Base-by-base conservation (phyloP, 805 yeast species). In the Wickerhamiella brachini region DNA sequence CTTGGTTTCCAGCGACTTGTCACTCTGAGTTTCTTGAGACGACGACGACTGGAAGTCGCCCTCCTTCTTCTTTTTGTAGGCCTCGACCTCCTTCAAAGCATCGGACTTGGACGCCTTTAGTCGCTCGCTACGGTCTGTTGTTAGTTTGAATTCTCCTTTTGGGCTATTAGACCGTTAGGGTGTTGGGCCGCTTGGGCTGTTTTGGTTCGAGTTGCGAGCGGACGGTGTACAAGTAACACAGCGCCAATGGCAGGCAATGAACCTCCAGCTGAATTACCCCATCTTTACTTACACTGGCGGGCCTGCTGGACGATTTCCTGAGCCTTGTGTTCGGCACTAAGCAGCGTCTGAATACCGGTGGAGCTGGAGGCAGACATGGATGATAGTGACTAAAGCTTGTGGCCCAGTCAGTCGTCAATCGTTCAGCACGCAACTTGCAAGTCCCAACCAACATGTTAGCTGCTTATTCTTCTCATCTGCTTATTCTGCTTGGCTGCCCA, bases 281-380 rank as follows among this genome's bases (percentile, higher is more conserved):
- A 29, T 29, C 5, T 37, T 37, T 64, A 77, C 78, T 65, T 75
- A 75, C 82, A 87, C 61, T 81, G 77, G 75, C 97, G 85, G 22
- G 98, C 97, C 65, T 84, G 83, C 62, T 89, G 77, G 55, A 93
- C 97, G 57, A 89, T 85, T 60, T 82, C 89, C 61, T 95, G 97
- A n/a, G 98, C 97, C 62, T 86, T 90, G 71, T 85, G 87, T 73
- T 93, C 98, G 56, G 97, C 95, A 65, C 76, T 81, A 55, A 81
- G 72, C 53, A 81, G 76, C 57, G 84, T 79, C 72, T 81, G 85
- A 62, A 81, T 81, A 59, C 86, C 87, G 51, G 75, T 65, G 37
- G 75, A 69, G 60, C 65, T 69, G 51, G 71, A 71, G 44, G 72
- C 72, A 53, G 73, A 69, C 73, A 68, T 57, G 41, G 49, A 29